Percentiles rank a stretch among this genome's conserved stretches.
Evolutionary conservation across 2,329 filamentous ascomycete species (phyloP).

Genomic region (Chaetomium globosum): DNA sequence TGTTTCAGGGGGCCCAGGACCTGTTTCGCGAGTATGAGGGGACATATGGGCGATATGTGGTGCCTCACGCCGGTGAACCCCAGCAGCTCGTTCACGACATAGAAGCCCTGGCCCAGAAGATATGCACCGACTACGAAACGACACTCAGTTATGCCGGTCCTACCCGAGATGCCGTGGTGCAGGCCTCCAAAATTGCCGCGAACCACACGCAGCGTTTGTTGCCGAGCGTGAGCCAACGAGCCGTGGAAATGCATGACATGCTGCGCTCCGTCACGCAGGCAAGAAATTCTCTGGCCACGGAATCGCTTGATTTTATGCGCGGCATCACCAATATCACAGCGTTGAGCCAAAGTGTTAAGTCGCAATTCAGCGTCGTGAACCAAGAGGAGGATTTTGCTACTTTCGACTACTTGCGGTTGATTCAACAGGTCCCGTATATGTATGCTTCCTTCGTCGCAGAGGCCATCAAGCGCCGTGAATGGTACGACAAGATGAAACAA

Average conservation of each 20-base stretch:
- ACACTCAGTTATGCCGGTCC: slow-evolving; percentile 69
- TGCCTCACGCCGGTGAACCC: slow-evolving; percentile 65
- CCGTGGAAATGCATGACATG: slow-evolving; percentile 64
- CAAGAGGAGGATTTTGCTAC: slow-evolving; percentile 75
- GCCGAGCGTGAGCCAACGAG: slow-evolving; percentile 59
- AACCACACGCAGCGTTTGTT: slow-evolving; percentile 65
- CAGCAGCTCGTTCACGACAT: slow-evolving; percentile 78
- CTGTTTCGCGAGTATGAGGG: slow-evolving; percentile 67
- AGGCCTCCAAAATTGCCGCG: slow-evolving; percentile 65
- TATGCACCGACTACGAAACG: slow-evolving; percentile 81
- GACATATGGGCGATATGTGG: slow-evolving; percentile 55
- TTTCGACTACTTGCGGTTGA: slow-evolving; percentile 77
- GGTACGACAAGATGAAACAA: slow-evolving; percentile 84
- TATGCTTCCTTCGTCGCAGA: slow-evolving; percentile 90
- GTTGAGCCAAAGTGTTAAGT: slow-evolving; percentile 70
- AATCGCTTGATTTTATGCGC: slow-evolving; percentile 75
- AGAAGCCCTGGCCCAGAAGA: slow-evolving; percentile 80
- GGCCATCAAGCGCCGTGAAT: slow-evolving; percentile 82
- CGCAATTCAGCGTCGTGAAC: slow-evolving; percentile 70
- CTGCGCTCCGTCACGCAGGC: slow-evolving; percentile 62
- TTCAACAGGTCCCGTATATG: slow-evolving; percentile 81
- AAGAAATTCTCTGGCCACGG: slow-evolving; percentile 67
- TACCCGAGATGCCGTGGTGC: slow-evolving; percentile 60
- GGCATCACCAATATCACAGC: slow-evolving; percentile 79
- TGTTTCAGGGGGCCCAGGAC: slow-evolving; percentile 63